These are phyloP conservation scores for Hymenoscyphus repandus DNA, from an alignment of 2,329 filamentous ascomycete species.

Conservation along the genomic window DNA sequence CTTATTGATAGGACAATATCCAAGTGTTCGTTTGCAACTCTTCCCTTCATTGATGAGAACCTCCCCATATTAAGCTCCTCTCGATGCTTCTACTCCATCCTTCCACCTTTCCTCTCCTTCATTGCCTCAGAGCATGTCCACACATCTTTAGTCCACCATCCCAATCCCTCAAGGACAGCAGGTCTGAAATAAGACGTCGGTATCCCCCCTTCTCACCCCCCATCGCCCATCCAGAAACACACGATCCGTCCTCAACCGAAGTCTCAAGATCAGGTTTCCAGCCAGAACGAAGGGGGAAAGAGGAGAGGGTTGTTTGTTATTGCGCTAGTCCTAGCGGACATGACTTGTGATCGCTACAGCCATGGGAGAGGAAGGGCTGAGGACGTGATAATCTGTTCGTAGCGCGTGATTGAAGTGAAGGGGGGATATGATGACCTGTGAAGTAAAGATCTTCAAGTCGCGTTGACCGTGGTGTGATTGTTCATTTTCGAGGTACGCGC, in stretches of 20 bases:
- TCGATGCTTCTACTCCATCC: too few species aligned
- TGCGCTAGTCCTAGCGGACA: slow-evolving; percentile 39
- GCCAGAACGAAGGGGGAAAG: slow-evolving; percentile 9
- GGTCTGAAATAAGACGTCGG: slow-evolving; percentile 47
- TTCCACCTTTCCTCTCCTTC: neutral
- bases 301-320: slow-evolving; percentile 33
- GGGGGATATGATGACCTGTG: neutral
- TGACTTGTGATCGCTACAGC: slow-evolving; percentile 46
- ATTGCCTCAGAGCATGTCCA: slow-evolving; percentile 39
- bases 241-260: slow-evolving; percentile 9
- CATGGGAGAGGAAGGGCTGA: slow-evolving; percentile 36
- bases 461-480: neutral
- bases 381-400: slow-evolving; percentile 49
- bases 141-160: slow-evolving; percentile 52
- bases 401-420: slow-evolving; percentile 33
- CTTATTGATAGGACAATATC: too few species aligned
- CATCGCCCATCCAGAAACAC: slow-evolving; percentile 18
- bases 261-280: slow-evolving; percentile 13
- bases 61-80: too few species aligned
- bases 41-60: too few species aligned
- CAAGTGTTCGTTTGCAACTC: too few species aligned
- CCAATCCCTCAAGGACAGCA: slow-evolving; percentile 43
- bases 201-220: neutral
- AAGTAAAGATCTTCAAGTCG: neutral
- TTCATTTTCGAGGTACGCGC: too few species aligned